Percentiles rank a stretch among this genome's conserved stretches.
These are phyloP conservation scores for Proliferodiscus dingleyae DNA, from an alignment of 2,329 filamentous ascomycete genomes.

Conservation along the genomic window DNA sequence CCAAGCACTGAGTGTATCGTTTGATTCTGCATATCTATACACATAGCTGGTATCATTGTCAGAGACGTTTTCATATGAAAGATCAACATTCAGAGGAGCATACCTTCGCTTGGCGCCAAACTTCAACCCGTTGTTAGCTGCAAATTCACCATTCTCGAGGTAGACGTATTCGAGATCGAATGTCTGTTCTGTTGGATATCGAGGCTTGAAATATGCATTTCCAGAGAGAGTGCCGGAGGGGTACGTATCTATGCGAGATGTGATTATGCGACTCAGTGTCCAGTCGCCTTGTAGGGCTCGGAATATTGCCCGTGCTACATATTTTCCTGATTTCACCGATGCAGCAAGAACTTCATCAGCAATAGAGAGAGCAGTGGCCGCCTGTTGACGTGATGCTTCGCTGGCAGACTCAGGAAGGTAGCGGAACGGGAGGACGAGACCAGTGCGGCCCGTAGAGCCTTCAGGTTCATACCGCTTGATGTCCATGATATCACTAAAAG, in stretches of 20 bases:
- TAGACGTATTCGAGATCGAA: conserved; percentile 56
- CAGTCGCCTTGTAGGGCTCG: conserved; percentile 66
- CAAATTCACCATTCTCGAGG: conserved; percentile 62
- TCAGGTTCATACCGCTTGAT: conserved; percentile 38
- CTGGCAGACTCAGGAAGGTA: conserved; percentile 42
- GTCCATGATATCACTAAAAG: conserved; percentile 56
- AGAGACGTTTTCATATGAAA: neutral
- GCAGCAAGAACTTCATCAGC: conserved; percentile 15
- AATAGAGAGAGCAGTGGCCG: conserved; percentile 38
- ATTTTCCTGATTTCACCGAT: conserved; percentile 35
- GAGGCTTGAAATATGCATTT: conserved; percentile 58
- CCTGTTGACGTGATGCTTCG: conserved; percentile 38
- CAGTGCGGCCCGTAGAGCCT: conserved; percentile 36
- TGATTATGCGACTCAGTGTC: conserved; percentile 55
- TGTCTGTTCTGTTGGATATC: conserved; percentile 48
- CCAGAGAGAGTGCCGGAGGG: conserved; percentile 63
- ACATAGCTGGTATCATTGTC: conserved; percentile 52
- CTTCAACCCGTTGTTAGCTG: conserved; percentile 38
- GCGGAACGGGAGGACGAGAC: conserved; percentile 37
- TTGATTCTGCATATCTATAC: conserved; percentile 61
- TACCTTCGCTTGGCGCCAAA: conserved; percentile 27
- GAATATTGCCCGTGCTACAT: conserved; percentile 64
- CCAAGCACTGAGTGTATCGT: conserved; percentile 65
- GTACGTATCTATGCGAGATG: conserved; percentile 49
- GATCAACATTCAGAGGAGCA: neutral